Percentiles rank a stretch among this genome's conserved stretches.
Conservation (phyloP, 306 rosid genomes). For the Fagus crenata region DNA sequence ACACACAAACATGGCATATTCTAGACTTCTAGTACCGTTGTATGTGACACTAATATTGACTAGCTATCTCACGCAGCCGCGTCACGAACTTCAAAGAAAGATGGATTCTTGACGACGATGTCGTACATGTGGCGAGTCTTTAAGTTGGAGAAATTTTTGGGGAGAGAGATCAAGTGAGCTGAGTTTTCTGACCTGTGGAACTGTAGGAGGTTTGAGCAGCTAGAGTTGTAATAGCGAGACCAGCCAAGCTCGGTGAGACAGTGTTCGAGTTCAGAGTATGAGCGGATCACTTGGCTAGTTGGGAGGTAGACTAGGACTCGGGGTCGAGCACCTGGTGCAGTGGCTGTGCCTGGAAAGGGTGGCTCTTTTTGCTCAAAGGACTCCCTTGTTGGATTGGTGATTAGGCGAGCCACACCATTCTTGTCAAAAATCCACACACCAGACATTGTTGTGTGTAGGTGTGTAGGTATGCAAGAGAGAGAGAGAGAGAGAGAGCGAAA, state of each 20-base stretch:
- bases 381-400: conserved; percentile 73
- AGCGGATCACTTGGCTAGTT: conserved; percentile 53
- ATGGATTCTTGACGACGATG: conserved; percentile 69
- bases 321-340: conserved; percentile 89
- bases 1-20: too few species aligned
- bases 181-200: conserved; percentile 75
- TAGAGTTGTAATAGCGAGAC: conserved; percentile 57
- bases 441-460: conserved; percentile 45
- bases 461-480: not conserved
- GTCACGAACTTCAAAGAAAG: conserved; percentile 77
- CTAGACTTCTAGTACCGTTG: not conserved
- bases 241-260: conserved; percentile 75
- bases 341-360: conserved; percentile 53
- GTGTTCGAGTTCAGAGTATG: conserved; percentile 64
- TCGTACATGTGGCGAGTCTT: conserved; percentile 72
- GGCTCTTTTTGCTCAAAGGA: conserved; percentile 69
- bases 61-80: conserved; percentile 4
- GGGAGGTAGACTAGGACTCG: conserved; percentile 69
- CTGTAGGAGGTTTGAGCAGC: conserved; percentile 49
- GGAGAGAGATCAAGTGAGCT: conserved; percentile 67
- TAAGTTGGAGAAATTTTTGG: conserved; percentile 43
- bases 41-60: too few species aligned
- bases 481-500: not conserved
- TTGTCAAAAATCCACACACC: conserved; percentile 94
- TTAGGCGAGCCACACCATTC: conserved; percentile 75